Base-by-base conservation (phyloP, 345 rosid genomes). In the Aquilaria sinensis region DNA sequence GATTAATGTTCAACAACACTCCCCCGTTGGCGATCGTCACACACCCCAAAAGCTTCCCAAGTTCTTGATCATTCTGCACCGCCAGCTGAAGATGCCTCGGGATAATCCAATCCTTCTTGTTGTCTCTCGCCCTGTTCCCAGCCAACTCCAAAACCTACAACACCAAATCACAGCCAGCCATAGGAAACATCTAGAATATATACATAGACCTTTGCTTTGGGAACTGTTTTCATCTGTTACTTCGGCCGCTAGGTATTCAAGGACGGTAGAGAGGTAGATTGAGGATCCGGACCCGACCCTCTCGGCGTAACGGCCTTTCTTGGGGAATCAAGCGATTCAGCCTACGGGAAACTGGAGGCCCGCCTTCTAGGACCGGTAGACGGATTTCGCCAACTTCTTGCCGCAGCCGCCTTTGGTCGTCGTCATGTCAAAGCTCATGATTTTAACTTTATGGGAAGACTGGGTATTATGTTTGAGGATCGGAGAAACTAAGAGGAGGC, bases 191-290 rank as follows among this genome's bases (percentile, higher is more conserved):
- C 33, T 2, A 33, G 47, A 32, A 54, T 49, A 11, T 47, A n/a
- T 9, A 46, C 7, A 1, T 6, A 50, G 46, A 12, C 1, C 23
- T 23, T 23, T 23, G 23, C 23, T 23, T 23, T 23, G 23, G 23
- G 10, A 2, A 2, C 0, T 12, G 1, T 2, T 14, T 0, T 2
- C 12, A 9, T 5, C 0, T 12, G 54, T 0, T 50, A 85, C 94
- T 90, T 87, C 94, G 13, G 94, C 94, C 30, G 90, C 94, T n/a
- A 87, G 94, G 60, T 87, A 87, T 48, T 84, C 94, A 6, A 87
- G 94, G 16, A 87, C 94, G 2, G 94, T 90, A 12, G 94, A 85
- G 34, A 87, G 86, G 16, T 87, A 87, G 0, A 87, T 90, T 2
- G 88, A 88, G 30, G 94, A 83, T 2, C 90, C 94, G 16, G 90